A percentile compares a stretch with the other conserved stretches of the same genome.
phyloP scores from a whole-genome alignment of 768 basidiomycete genomes.

The Calocera viscosa region DNA sequence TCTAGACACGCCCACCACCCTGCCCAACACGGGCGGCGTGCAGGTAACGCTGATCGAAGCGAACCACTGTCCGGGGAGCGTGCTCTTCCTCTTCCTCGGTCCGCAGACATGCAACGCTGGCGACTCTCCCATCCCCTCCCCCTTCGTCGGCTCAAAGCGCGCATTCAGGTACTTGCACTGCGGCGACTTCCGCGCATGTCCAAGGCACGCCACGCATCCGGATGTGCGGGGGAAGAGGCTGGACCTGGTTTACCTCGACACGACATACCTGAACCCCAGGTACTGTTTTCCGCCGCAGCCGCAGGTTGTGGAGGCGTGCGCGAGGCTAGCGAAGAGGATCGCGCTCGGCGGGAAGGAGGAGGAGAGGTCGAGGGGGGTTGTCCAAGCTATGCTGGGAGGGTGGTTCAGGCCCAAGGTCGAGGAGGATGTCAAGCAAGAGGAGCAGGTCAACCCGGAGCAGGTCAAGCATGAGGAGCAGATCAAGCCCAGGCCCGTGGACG shows the following conservation, averaged over 20 bases:
- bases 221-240: conserved; percentile 66
- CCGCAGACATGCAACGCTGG: conserved; percentile 79
- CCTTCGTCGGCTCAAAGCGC: conserved; percentile 53
- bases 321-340: conserved; percentile 57
- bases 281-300: conserved; percentile 94
- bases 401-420: conserved; percentile 14
- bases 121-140: conserved; percentile 61
- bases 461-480: conserved; percentile 15
- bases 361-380: conserved; percentile 13
- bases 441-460: conserved; percentile 18
- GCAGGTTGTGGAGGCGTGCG: conserved; percentile 87
- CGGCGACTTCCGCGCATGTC: conserved; percentile 86
- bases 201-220: conserved; percentile 74
- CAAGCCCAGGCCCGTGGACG: not conserved
- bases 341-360: conserved; percentile 31
- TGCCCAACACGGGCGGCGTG: conserved; percentile 77
- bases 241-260: conserved; percentile 87
- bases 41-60: conserved; percentile 90
- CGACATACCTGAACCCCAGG: conserved; percentile 89
- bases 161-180: conserved; percentile 88
- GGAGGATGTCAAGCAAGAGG: conserved; percentile 20
- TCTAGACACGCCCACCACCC: conserved; percentile 56
- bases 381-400: not conserved
- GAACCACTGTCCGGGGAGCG: conserved; percentile 96
- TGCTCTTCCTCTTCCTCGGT: conserved; percentile 88